phyloP scores from a whole-genome alignment of 768 basidiomycete species.

The Omphalotus guepiniiformis region DNA sequence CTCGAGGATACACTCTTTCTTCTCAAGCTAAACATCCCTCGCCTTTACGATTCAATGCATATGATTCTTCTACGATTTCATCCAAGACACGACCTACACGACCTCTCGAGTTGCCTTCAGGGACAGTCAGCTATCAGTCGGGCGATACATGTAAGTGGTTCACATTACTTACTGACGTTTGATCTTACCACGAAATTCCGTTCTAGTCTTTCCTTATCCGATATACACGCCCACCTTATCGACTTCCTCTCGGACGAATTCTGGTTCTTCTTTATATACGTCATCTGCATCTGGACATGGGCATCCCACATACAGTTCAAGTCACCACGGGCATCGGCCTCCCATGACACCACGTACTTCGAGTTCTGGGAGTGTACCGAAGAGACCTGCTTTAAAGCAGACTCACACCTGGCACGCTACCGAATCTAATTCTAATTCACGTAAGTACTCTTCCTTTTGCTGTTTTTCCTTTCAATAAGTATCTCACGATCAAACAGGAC shows the following conservation, averaged over 20 bases:
- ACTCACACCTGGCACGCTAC: constrained; percentile 46
- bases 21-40: constrained; percentile 35
- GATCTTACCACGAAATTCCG: neutral
- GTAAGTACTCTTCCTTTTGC: constrained; percentile 45
- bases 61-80: constrained; percentile 22
- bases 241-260: constrained; percentile 9
- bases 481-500: too few species aligned
- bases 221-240: constrained; percentile 21
- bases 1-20: constrained; percentile 37
- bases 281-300: constrained; percentile 15
- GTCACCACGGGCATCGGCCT: constrained; percentile 13
- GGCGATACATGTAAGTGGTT: constrained; percentile 9
- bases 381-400: constrained; percentile 43
- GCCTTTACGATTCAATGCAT: constrained; percentile 36
- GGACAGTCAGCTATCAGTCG: constrained; percentile 25
- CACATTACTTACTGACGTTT: neutral
- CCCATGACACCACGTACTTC: constrained; percentile 32
- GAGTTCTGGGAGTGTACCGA: constrained; percentile 35
- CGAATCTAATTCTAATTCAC: constrained; percentile 51
- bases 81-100: constrained; percentile 19
- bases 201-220: constrained; percentile 19
- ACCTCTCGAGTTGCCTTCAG: constrained; percentile 28
- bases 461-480: too few species aligned
- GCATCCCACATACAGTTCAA: constrained; percentile 21
- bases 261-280: constrained; percentile 8